Conservation (phyloP, 2,329 filamentous ascomycete species). For the Fusarium oxysporum region DNA sequence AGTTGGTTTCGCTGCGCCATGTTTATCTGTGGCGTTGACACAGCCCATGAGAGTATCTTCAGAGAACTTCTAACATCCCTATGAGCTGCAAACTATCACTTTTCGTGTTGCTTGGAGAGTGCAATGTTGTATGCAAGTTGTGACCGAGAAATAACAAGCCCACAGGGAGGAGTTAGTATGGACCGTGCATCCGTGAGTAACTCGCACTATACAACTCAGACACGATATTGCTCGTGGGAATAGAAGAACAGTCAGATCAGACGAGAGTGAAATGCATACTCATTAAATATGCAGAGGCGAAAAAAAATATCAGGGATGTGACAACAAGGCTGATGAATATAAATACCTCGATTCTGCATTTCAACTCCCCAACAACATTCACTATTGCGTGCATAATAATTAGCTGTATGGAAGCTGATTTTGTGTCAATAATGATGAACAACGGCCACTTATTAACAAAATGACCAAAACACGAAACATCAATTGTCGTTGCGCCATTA, state of each 20-base stretch:
- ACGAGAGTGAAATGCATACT: not conserved
- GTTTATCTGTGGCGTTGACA: conserved; percentile 3
- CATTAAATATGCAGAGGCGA: not conserved
- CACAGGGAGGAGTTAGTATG: not conserved
- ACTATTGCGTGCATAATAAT: not conserved
- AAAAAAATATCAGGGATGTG: no score
- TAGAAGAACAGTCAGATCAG: not conserved
- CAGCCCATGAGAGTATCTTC: not conserved
- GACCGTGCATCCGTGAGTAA: not conserved
- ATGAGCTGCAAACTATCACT: not conserved
- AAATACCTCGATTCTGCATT: not conserved
- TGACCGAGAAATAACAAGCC: not conserved
- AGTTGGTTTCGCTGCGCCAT: conserved; percentile 53
- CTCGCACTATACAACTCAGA: conserved; percentile 1
- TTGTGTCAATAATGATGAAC: not conserved
- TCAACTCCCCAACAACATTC: not conserved
- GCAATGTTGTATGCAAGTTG: conserved; percentile 24
- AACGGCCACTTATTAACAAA: not conserved
- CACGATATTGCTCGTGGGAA: not conserved
- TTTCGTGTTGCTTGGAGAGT: not conserved
- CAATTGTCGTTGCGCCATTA: conserved; percentile 48
- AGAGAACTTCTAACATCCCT: conserved; percentile 2
- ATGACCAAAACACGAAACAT: conserved; percentile 34
- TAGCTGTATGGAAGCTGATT: not conserved
- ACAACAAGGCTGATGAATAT: not conserved